Percentiles rank a stretch among this genome's conserved stretches.
Conservation (phyloP, 2,329 filamentous ascomycete genomes). For the Diaporthe citrichinensis region DNA sequence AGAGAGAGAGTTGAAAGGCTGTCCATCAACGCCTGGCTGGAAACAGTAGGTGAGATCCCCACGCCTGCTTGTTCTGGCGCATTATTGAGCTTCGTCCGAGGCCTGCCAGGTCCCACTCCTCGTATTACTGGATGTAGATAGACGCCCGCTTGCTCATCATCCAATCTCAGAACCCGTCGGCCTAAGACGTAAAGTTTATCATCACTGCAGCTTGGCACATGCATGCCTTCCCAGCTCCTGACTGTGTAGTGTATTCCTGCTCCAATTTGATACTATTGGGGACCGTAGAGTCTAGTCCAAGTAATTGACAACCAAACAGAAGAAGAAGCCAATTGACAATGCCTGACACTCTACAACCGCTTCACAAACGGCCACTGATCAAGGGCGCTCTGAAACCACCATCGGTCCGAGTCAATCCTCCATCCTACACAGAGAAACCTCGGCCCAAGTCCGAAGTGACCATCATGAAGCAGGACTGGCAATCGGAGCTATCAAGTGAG, state of each 20-base stretch:
- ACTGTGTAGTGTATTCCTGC: background rate
- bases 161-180: conserved; percentile 31
- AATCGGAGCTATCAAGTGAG: conserved; percentile 19
- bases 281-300: background rate
- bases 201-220: conserved; percentile 13
- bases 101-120: conserved; percentile 7
- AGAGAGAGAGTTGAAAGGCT: background rate
- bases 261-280: background rate
- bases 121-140: conserved; percentile 8
- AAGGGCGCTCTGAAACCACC: conserved; percentile 34
- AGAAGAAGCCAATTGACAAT: background rate
- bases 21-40: background rate
- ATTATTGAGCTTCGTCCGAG: background rate
- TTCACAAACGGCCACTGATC: conserved; percentile 31
- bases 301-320: background rate
- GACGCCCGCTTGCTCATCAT: background rate
- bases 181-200: conserved; percentile 24
- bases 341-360: background rate
- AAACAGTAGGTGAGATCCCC: background rate
- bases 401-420: background rate
- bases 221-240: background rate
- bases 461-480: conserved; percentile 30
- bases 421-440: conserved; percentile 33
- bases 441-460: conserved; percentile 25
- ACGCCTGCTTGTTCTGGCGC: background rate